Evolutionary conservation across 202 grass and related monocot species (phyloP), one percentile per base, ranked within the genome.

Genomic region (Zoysia matrella): DNA sequence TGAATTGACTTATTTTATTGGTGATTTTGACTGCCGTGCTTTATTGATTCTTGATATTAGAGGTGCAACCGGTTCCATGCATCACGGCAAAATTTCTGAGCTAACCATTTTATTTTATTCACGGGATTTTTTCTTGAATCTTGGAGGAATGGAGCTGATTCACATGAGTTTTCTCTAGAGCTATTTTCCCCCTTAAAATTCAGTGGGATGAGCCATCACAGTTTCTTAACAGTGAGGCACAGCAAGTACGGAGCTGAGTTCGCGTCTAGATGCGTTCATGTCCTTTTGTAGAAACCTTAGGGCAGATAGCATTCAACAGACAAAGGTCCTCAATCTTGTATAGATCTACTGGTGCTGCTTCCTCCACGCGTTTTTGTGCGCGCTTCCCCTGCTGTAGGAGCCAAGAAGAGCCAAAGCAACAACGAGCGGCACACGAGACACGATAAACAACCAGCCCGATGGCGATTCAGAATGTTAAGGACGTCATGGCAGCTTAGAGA

Each of bases 211-310:
- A 1, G 30, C 30, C 30, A 36, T 36, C 30, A 36, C 30, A 36
- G 30, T 36, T 36, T 36, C 30, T 36, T 36, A 36, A 36, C 30
- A 36, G 30, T 36, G 30, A 36, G 30, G 30, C 22, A 22, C 22
- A 22, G 22, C 22, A 22, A 22, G 22, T 22, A 22, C 22, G 22
- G 22, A 22, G 22, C 22, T 22, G 22, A 22, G 22, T 22, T 22
- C 22, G 22, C 22, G 22, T 22, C 22, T 22, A 22, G 73, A 77
- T 77, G 65, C 65, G n/a, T 77, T 30, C 52, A 1, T 18, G 30
- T 61, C 45, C 66, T 71, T 30, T 53, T 84, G 11, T 47, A 45
- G 12, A 14, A 13, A 62, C 73, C 60, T 30, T 52, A 55, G 65
- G 65, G 73, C 39, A 22, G 36, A 69, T 22, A 43, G 36, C 5